phyloP scores from a whole-genome alignment of 1,139 yeast genomes.

The Lodderomyces theae region DNA sequence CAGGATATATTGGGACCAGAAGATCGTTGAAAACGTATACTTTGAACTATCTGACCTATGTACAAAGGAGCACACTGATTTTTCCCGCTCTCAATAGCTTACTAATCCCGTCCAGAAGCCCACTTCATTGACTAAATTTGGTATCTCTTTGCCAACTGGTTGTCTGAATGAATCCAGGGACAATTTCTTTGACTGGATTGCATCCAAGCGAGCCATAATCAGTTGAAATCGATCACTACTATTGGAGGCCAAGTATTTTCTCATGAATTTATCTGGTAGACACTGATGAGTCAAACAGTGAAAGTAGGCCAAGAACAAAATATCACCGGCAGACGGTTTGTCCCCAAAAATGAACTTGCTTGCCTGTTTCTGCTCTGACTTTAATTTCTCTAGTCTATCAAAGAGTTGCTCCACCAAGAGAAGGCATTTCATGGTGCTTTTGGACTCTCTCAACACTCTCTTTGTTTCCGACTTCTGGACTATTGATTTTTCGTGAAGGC shows the following conservation, averaged over 20 bases:
- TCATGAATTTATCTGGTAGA: slow-evolving; percentile 46
- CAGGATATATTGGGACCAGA: no score
- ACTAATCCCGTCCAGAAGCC: slow-evolving; percentile 15
- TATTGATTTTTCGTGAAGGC: slow-evolving; percentile 50
- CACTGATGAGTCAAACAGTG: slow-evolving; percentile 29
- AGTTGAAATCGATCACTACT: not conserved
- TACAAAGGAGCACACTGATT: not conserved
- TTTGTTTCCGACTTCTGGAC: slow-evolving; percentile 42
- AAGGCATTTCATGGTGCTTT: slow-evolving; percentile 52
- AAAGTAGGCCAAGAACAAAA: slow-evolving; percentile 41
- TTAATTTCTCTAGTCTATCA: slow-evolving; percentile 23
- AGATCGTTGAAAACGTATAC: no score
- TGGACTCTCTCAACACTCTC: slow-evolving; percentile 45
- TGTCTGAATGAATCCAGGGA: slow-evolving; percentile 15
- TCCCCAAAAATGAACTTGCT: slow-evolving; percentile 10
- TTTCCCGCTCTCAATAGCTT: not conserved
- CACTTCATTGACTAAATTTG: slow-evolving; percentile 37
- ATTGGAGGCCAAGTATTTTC: slow-evolving; percentile 19
- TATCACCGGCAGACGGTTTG: slow-evolving; percentile 14
- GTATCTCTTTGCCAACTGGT: slow-evolving; percentile 31
- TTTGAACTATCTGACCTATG: not conserved
- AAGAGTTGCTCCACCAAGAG: slow-evolving; percentile 36
- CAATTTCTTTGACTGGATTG: not conserved
- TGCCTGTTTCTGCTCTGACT: slow-evolving; percentile 9
- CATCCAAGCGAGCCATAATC: not conserved